Evolutionary conservation across 805 yeast species (phyloP).

Genomic region (Zygosaccharomyces pseudorouxii): DNA sequence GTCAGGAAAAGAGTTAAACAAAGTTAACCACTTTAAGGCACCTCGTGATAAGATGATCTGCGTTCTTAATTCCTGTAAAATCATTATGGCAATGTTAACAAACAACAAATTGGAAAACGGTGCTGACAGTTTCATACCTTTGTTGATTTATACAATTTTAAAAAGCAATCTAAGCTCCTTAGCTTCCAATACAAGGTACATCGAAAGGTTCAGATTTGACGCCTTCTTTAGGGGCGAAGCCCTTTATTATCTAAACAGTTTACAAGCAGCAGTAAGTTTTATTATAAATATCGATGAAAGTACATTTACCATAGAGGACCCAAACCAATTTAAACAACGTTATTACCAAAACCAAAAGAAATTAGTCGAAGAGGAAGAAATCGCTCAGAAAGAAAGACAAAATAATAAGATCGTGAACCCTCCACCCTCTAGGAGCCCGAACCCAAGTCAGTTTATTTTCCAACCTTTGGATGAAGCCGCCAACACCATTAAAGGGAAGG

Average conservation of each 20-base stretch:
- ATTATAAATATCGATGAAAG: conserved; percentile 55
- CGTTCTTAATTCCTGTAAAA: conserved; percentile 84
- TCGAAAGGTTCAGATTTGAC: conserved; percentile 75
- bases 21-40: conserved; percentile 78
- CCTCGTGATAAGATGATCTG: conserved; percentile 95
- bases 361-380: conserved; percentile 30
- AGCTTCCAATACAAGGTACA: conserved; percentile 76
- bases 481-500: conserved; percentile 19
- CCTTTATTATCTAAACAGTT: conserved; percentile 84
- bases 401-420: neutral
- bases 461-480: conserved; percentile 30
- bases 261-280: conserved; percentile 83
- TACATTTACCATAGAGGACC: conserved; percentile 56
- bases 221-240: conserved; percentile 82
- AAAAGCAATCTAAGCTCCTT: conserved; percentile 61
- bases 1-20: conserved; percentile 70
- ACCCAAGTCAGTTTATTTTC: conserved; percentile 19
- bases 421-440: conserved; percentile 6
- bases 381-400: conserved; percentile 8
- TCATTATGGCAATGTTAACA: conserved; percentile 80
- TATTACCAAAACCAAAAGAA: conserved; percentile 42
- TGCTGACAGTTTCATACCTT: conserved; percentile 93
- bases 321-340: conserved; percentile 53
- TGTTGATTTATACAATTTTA: conserved; percentile 72
- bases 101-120: conserved; percentile 61